Base-by-base conservation (phyloP, 2,329 filamentous ascomycete genomes). In the Penicillium palitans region DNA sequence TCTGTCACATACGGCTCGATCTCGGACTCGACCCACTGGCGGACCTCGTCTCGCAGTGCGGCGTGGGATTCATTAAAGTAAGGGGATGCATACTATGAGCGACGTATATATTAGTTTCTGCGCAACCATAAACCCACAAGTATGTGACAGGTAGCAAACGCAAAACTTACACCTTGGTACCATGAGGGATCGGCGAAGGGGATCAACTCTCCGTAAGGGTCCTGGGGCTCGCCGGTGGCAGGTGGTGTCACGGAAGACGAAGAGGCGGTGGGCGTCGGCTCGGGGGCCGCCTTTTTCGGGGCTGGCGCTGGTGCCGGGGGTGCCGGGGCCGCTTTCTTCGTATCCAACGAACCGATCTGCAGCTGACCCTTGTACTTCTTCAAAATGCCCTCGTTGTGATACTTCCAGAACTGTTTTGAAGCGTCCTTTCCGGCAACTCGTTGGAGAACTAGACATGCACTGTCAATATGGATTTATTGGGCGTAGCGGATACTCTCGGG, bases 41-140 rank as follows among this genome's bases (percentile, higher is more conserved):
- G 90, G 60, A 97, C 83, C 81, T 99, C 95, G 64, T 87, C 88
- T 60, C 95, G 91, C 50, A 99, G 88, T 52, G 91, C 92, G 57
- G 87, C 93, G 77, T 99, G 95, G 6, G 91, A 87, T 78, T 96
- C 89, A 79, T 97, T 97, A 84, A 89, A 96, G 84, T 97, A 98
- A 29, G 93, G 91, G 2, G 93, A 96, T 80, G 96, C 90, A 78
- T 96, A 96, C 90, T 96, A 64, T 39, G 12, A 27, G 29, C 50
- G 42, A 31, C 54, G 63, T 29, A 44, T 24, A 41, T 8, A 37
- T 61, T 37, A 67, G 62, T 46, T 55, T 56, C 41, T n/a, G 21
- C 15, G 27, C 44, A 19, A 33, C 31, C 31, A 3, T 15, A 19
- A 53, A 7, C 1, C 4, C 12, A 9, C 8, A 8, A 7, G 12